Conservation (phyloP, 129 eudicot species). For the Helichrysum umbraculigerum region DNA sequence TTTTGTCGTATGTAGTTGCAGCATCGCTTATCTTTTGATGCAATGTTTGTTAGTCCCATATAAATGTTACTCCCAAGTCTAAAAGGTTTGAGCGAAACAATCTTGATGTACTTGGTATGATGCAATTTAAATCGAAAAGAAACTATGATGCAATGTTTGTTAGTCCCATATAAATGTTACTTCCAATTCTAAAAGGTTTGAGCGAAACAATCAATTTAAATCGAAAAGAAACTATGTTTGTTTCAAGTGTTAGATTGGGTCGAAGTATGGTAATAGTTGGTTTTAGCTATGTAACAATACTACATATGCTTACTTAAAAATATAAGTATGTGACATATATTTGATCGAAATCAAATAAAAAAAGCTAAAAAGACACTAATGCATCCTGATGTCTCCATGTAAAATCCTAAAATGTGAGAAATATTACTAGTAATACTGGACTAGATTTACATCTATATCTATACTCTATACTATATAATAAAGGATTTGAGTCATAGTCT, state of each 20-base stretch:
- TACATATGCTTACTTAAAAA: no score
- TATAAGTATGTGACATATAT: no score
- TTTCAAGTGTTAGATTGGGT: conserved; percentile 6
- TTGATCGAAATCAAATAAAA: no score
- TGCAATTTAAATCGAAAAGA: not conserved
- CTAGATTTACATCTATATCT: no score
- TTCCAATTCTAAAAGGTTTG: conserved; percentile 17
- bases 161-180: conserved; percentile 22
- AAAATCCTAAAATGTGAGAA: no score
- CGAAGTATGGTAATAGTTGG: not conserved
- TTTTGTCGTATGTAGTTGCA: conserved; percentile 22
- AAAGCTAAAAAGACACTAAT: no score
- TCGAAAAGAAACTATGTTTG: conserved; percentile 9
- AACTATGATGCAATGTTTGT: conserved; percentile 18
- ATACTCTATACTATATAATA: no score
- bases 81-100: conserved; percentile 17
- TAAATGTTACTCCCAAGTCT: conserved; percentile 20
- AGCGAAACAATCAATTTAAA: conserved; percentile 6
- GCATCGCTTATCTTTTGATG: conserved; percentile 13
- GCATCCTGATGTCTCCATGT: not conserved
- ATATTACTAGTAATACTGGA: no score
- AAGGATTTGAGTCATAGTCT: no score
- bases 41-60: conserved; percentile 16
- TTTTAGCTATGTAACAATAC: not conserved
- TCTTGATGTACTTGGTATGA: conserved; percentile 20